Evolutionary conservation across 2,329 filamentous ascomycete genomes (phyloP).

Genomic region (Macroventuria anomochaeta): DNA sequence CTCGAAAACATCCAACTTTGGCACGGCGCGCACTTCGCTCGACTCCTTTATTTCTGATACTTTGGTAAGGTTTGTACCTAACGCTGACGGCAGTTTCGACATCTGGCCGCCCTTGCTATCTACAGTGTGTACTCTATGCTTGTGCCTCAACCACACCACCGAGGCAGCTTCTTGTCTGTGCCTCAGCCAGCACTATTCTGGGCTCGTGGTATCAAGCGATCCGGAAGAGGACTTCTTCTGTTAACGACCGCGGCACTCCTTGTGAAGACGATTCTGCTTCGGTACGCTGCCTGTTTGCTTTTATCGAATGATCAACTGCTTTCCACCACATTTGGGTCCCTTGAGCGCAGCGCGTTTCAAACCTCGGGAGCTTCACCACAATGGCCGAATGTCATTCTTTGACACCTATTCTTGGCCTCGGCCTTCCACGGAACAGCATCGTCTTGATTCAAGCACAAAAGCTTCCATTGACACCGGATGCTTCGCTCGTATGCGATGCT

Average conservation of each 20-base stretch:
- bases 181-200: constrained; percentile 6
- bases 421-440: not conserved
- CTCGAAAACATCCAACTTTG: constrained; percentile 8
- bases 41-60: constrained; percentile 4
- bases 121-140: constrained; percentile 9
- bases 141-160: constrained; percentile 9
- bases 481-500: not conserved
- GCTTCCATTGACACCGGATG: not conserved
- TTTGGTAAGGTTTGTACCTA: constrained; percentile 17
- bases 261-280: not conserved
- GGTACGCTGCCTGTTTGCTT: not conserved
- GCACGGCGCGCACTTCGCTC: constrained; percentile 5
- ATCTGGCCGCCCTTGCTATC: constrained; percentile 15
- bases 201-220: not conserved
- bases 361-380: constrained; percentile 6
- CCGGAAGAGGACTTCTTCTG: not conserved
- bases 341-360: constrained; percentile 12
- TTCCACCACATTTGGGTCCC: constrained; percentile 2
- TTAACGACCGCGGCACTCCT: not conserved
- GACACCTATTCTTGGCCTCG: constrained; percentile 5
- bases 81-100: constrained; percentile 16
- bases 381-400: not conserved
- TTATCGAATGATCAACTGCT: constrained; percentile 6
- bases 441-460: constrained; percentile 1
- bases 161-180: constrained; percentile 12